Percentiles rank a stretch among this genome's conserved stretches.
Conservation (phyloP, 2,329 filamentous ascomycete species). For the Xylaria sp. region DNA sequence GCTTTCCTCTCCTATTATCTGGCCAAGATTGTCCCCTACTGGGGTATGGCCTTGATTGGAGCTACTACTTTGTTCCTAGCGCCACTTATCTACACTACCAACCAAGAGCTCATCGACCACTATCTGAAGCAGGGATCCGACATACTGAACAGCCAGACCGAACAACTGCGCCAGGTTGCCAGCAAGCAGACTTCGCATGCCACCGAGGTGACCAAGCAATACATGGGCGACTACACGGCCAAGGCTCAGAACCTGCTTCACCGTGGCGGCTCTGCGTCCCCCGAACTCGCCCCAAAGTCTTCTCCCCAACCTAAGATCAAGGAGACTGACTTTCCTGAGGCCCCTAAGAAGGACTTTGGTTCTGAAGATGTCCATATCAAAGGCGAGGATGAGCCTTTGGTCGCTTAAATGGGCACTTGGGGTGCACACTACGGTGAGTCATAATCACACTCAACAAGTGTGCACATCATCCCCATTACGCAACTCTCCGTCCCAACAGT, state of each 20-base stretch:
- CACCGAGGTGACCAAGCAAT: conserved; percentile 73
- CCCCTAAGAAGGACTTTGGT: conserved; percentile 51
- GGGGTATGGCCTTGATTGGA: conserved; percentile 71
- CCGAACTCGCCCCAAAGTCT: conserved; percentile 55
- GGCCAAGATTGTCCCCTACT: conserved; percentile 76
- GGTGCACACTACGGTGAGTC: background rate
- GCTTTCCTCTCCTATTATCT: conserved; percentile 75
- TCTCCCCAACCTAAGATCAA: conserved; percentile 47
- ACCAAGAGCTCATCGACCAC: conserved; percentile 76
- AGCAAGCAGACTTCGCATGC: conserved; percentile 73
- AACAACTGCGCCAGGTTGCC: conserved; percentile 70
- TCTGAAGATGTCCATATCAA: conserved; percentile 47
- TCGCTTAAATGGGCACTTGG: conserved; percentile 44
- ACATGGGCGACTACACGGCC: conserved; percentile 73
- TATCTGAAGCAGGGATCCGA: conserved; percentile 69
- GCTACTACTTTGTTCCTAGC: conserved; percentile 70
- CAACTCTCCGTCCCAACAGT: conserved; percentile 30
- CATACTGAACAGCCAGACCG: conserved; percentile 70
- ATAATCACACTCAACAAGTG: conserved; percentile 28
- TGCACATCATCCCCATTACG: conserved; percentile 29
- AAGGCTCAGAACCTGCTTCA: conserved; percentile 73
- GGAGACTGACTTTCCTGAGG: conserved; percentile 62
- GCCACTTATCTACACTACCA: conserved; percentile 72
- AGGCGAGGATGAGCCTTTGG: conserved; percentile 49
- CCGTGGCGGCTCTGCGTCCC: conserved; percentile 59